phyloP scores from a whole-genome alignment of 1,284 basidiomycete species.

The Ustilago vetiveriae region DNA sequence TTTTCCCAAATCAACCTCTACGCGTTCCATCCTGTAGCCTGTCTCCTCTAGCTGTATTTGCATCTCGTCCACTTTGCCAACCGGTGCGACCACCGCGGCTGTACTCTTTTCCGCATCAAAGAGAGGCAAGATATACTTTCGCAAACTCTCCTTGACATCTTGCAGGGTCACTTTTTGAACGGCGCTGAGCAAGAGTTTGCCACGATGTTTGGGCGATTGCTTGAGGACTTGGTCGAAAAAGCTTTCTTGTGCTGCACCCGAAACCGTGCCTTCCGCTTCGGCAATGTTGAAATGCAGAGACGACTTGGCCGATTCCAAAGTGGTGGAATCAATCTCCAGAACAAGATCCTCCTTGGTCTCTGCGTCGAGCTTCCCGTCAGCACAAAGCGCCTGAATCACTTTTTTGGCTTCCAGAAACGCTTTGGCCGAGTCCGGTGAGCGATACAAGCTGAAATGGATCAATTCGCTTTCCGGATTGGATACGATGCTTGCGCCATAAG shows the following conservation, averaged over 20 bases:
- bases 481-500: constrained; percentile 86
- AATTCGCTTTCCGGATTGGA: constrained; percentile 84
- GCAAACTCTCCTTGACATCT: constrained; percentile 77
- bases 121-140: constrained; percentile 83
- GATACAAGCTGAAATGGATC: constrained; percentile 77
- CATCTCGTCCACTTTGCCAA: constrained; percentile 81
- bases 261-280: constrained; percentile 81
- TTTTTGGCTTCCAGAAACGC: constrained; percentile 82
- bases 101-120: constrained; percentile 83
- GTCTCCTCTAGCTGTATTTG: constrained; percentile 73
- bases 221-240: constrained; percentile 57
- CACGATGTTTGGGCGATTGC: constrained; percentile 53
- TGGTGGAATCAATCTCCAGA: constrained; percentile 77
- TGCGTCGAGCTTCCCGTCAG: constrained; percentile 24
- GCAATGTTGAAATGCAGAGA: constrained; percentile 86
- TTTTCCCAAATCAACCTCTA: constrained; percentile 75
- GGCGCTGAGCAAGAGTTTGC: constrained; percentile 43
- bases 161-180: constrained; percentile 77
- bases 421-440: constrained; percentile 85
- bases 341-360: constrained; percentile 59
- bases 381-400: constrained; percentile 66
- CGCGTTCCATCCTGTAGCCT: constrained; percentile 83
- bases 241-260: constrained; percentile 75
- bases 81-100: constrained; percentile 82
- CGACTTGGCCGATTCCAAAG: constrained; percentile 90